phyloP scores from a whole-genome alignment of 73 alveolate species.

The Symbiodinium pilosum region DNA sequence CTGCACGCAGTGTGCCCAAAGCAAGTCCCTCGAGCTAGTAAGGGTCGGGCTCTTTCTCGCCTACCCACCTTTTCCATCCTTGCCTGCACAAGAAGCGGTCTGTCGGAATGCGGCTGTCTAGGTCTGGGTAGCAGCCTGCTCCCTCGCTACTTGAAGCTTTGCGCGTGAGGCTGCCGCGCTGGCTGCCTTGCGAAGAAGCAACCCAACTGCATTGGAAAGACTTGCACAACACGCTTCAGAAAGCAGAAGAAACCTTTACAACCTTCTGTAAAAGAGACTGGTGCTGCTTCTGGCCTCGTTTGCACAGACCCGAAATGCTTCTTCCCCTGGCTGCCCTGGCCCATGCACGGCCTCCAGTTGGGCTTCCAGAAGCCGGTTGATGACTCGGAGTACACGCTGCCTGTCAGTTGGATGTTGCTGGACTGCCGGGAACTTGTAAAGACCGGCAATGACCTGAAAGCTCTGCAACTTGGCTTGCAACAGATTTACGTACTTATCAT shows the following conservation, averaged over 20 bases:
- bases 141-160: neutral
- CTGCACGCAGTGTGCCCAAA: neutral
- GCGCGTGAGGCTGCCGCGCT: neutral
- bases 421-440: no score
- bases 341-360: neutral
- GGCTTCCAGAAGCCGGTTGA: neutral
- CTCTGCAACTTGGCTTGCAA: no score
- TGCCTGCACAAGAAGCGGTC: neutral
- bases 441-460: no score
- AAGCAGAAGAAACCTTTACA: no score
- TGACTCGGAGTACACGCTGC: neutral
- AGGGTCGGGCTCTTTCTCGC: conserved; percentile 8
- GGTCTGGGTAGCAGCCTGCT: neutral
- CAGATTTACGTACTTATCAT: no score
- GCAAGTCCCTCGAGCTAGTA: neutral
- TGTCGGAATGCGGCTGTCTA: neutral
- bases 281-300: neutral
- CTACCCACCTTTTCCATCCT: conserved; percentile 3
- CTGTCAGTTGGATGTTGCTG: no score
- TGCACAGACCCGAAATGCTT: neutral
- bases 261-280: neutral
- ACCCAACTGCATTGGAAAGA: neutral
- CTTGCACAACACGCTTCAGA: neutral
- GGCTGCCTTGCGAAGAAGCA: neutral
- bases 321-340: neutral